phyloP scores from a whole-genome alignment of 306 rosid species.

The Lablab purpureus region DNA sequence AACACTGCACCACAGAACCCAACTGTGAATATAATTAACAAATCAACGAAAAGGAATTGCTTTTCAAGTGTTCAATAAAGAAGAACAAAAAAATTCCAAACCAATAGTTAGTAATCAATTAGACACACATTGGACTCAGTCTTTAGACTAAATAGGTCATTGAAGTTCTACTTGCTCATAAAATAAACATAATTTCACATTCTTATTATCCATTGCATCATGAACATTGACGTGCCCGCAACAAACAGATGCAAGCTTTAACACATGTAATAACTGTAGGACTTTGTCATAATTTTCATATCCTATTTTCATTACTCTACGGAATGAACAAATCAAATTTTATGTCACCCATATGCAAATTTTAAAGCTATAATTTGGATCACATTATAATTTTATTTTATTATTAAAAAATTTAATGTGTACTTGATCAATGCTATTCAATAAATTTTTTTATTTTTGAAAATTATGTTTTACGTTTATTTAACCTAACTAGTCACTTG shows the following conservation, averaged over 20 bases:
- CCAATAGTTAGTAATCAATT: background rate
- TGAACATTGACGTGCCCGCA: conserved; percentile 22
- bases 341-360: no score
- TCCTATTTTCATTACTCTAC: no score
- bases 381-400: no score
- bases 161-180: background rate
- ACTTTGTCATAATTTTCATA: no score
- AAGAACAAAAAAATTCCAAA: background rate
- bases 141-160: background rate
- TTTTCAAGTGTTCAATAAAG: background rate
- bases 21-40: background rate
- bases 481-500: no score
- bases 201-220: background rate
- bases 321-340: no score
- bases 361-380: no score
- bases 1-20: background rate
- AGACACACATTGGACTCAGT: background rate
- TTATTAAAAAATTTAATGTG: no score
- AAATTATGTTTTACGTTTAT: no score
- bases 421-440: no score
- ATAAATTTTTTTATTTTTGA: no score
- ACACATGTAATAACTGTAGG: no score
- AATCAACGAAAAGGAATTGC: background rate
- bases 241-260: background rate
- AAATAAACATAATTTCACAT: background rate